phyloP scores from a whole-genome alignment of 2,329 filamentous ascomycete genomes.

The Fusarium ambrosium region DNA sequence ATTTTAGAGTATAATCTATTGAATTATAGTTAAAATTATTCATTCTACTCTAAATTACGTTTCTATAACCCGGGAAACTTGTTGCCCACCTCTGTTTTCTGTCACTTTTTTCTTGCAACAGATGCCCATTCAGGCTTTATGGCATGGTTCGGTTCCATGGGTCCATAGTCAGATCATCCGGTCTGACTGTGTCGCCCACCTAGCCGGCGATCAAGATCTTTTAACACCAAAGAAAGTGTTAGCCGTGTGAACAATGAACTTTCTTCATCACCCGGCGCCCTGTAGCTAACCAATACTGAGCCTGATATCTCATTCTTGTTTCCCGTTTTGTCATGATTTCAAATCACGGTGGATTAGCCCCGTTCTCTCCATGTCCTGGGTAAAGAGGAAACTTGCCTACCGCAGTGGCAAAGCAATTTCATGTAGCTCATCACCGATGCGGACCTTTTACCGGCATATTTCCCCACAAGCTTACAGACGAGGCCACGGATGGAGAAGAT shows the following conservation, averaged over 20 bases:
- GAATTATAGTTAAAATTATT: too few relatives aligned
- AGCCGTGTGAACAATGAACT: neutral
- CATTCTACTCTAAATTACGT: too few relatives aligned
- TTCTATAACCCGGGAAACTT: too few relatives aligned
- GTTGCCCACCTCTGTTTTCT: too few relatives aligned
- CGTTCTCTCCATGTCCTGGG: neutral
- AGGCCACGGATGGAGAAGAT: neutral
- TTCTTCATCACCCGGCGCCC: neutral
- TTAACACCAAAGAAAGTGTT: neutral
- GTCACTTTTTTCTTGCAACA: too few relatives aligned
- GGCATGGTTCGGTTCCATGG: neutral
- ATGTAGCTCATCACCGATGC: constrained; percentile 2
- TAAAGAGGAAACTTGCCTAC: neutral
- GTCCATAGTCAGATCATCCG: neutral
- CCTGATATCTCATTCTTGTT: neutral
- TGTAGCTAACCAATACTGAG: neutral
- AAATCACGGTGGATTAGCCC: neutral
- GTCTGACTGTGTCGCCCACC: neutral
- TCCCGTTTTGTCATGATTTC: neutral
- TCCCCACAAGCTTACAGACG: neutral
- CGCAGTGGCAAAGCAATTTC: neutral
- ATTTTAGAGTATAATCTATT: too few relatives aligned
- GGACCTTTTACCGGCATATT: neutral
- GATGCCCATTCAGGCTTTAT: neutral
- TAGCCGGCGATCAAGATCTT: neutral